phyloP scores from a whole-genome alignment of 2,329 filamentous ascomycete genomes.

The Alternaria triticimaculans region DNA sequence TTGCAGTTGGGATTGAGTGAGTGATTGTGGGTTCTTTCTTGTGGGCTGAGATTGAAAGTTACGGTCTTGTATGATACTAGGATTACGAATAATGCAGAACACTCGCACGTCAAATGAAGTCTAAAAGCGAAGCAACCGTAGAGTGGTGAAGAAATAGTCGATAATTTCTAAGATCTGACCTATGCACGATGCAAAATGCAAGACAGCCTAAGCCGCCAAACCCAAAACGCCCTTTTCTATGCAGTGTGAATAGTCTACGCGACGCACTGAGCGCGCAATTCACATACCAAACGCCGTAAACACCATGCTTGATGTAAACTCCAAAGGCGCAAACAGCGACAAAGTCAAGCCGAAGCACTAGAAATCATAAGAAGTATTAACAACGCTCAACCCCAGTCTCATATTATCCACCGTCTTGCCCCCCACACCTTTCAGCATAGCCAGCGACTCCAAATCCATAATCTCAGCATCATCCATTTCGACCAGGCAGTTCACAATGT shows the following conservation, averaged over 20 bases:
- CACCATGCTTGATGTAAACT: constrained; percentile 14
- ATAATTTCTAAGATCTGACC: background rate
- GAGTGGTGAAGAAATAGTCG: background rate
- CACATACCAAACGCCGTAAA: constrained; percentile 12
- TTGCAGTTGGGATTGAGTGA: background rate
- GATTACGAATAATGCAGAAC: background rate
- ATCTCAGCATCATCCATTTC: constrained; percentile 55
- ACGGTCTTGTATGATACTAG: background rate
- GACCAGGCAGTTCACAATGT: constrained; percentile 57
- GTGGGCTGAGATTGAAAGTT: background rate
- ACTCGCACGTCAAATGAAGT: background rate
- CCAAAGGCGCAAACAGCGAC: background rate
- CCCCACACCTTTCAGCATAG: constrained; percentile 57
- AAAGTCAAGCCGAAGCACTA: constrained; percentile 15
- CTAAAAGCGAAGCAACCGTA: background rate
- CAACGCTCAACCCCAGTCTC: constrained; percentile 48
- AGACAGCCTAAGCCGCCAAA: background rate
- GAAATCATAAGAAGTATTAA: constrained; percentile 28
- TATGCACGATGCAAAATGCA: background rate
- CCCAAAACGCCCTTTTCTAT: constrained; percentile 6
- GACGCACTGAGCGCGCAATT: background rate
- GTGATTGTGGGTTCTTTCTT: background rate
- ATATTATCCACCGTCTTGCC: constrained; percentile 60
- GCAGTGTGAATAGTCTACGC: background rate
- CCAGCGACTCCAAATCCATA: constrained; percentile 52